phyloP scores from a whole-genome alignment of 2,329 filamentous ascomycete species.

The Venturia oleaginea region DNA sequence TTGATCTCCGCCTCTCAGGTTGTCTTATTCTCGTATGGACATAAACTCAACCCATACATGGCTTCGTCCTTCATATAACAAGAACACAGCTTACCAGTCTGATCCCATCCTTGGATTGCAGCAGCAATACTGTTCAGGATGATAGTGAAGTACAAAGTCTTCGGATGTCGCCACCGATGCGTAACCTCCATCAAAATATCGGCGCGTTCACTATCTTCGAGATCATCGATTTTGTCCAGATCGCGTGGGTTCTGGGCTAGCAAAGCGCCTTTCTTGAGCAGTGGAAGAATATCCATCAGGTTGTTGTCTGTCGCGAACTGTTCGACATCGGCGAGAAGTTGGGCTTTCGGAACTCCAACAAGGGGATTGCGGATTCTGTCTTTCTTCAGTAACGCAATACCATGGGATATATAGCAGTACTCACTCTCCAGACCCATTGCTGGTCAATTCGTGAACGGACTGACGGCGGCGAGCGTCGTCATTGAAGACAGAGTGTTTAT shows the following conservation, averaged over 20 bases:
- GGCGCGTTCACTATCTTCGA: conserved; percentile 51
- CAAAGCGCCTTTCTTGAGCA: conserved; percentile 61
- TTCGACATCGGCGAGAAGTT: conserved; percentile 47
- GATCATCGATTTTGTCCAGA: conserved; percentile 53
- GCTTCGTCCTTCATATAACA: neutral
- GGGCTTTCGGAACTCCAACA: conserved; percentile 42
- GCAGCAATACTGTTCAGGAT: conserved; percentile 59
- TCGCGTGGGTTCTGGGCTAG: conserved; percentile 60
- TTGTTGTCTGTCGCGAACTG: conserved; percentile 53
- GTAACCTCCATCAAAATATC: conserved; percentile 52
- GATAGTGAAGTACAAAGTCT: conserved; percentile 57
- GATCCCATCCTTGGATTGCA: conserved; percentile 59
- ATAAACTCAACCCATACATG: neutral
- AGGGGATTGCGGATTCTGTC: conserved; percentile 48
- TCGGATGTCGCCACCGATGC: conserved; percentile 46
- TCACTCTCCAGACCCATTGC: conserved; percentile 13
- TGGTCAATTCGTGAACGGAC: conserved; percentile 5
- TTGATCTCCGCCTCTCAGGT: neutral
- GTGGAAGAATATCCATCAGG: conserved; percentile 47
- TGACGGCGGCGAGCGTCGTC: conserved; percentile 2
- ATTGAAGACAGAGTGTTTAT: conserved; percentile 4
- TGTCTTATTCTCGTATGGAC: neutral
- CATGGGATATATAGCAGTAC: neutral
- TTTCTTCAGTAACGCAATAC: neutral
- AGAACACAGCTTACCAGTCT: conserved; percentile 39